These are phyloP conservation scores for Oxalis stricta DNA, from an alignment of 441 rosid genomes.

Conservation along the genomic window DNA sequence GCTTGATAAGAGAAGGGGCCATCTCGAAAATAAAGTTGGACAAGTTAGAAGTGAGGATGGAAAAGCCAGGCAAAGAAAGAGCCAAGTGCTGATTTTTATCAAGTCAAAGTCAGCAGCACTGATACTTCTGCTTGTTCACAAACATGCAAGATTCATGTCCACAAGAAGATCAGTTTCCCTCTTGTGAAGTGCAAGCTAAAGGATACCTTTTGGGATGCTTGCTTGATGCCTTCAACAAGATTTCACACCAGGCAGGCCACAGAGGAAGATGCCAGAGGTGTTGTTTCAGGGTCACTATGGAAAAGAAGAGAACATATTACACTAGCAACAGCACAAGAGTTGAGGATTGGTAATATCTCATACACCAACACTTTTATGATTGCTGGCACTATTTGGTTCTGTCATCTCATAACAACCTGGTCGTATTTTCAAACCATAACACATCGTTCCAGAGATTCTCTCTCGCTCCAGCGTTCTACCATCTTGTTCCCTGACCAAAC, in stretches of 20 bases:
- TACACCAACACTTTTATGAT: not conserved
- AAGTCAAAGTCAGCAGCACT: not conserved
- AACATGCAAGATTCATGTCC: not conserved
- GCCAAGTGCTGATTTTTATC: slow-evolving; percentile 2
- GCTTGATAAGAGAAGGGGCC: slow-evolving; percentile 10
- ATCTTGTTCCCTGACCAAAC: not conserved
- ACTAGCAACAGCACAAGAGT: too few species aligned
- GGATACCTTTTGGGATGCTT: too few species aligned
- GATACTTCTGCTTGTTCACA: not conserved
- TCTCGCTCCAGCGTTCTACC: not conserved
- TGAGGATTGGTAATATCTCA: too few species aligned
- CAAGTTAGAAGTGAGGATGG: slow-evolving; percentile 13
- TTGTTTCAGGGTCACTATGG: too few species aligned
- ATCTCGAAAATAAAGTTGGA: slow-evolving; percentile 12
- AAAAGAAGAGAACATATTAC: too few species aligned
- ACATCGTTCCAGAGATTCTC: not conserved
- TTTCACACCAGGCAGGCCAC: too few species aligned
- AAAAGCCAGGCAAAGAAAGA: slow-evolving; percentile 8
- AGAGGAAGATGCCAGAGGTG: too few species aligned
- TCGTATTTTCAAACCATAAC: not conserved
- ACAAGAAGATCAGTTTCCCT: too few species aligned
- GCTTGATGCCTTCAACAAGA: too few species aligned
- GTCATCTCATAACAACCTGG: not conserved
- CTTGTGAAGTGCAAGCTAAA: too few species aligned
- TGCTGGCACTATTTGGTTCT: not conserved